phyloP scores from a whole-genome alignment of 805 yeast species.

The Candida yuanshanica region DNA sequence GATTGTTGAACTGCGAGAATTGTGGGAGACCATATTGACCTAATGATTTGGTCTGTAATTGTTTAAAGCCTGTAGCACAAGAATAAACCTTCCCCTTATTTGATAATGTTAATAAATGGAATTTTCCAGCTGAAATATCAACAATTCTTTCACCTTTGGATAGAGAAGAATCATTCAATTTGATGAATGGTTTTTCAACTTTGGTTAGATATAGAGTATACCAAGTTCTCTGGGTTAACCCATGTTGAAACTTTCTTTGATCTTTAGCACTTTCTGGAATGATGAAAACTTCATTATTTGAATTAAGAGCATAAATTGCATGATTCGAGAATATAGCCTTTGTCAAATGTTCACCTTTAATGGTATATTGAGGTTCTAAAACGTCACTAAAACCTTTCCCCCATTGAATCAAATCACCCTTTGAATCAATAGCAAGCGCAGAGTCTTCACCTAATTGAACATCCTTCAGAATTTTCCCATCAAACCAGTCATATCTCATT shows the following conservation, averaged over 20 bases:
- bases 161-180: conserved; percentile 3
- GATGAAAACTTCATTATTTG: conserved; percentile 28
- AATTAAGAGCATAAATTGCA: conserved; percentile 42
- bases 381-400: conserved; percentile 36
- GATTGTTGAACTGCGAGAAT: conserved; percentile 56
- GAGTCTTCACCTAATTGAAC: conserved; percentile 44
- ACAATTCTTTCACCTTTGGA: conserved; percentile 42
- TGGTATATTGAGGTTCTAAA: conserved; percentile 27
- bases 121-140: conserved; percentile 53
- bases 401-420: conserved; percentile 76
- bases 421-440: conserved; percentile 50
- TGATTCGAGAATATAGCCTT: conserved; percentile 48
- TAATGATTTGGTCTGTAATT: conserved; percentile 28
- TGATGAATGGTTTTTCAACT: conserved; percentile 7
- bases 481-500: conserved; percentile 56
- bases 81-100: conserved; percentile 56
- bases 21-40: conserved; percentile 87
- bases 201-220: conserved; percentile 2
- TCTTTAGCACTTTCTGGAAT: conserved; percentile 24
- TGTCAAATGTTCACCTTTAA: conserved; percentile 42
- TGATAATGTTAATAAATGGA: conserved; percentile 64
- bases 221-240: conserved; percentile 10
- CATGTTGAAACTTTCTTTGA: conserved; percentile 5
- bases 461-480: conserved; percentile 50
- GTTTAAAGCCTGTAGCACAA: conserved; percentile 48